These are phyloP conservation scores for Lantana camara DNA, from an alignment of 257 asterid species.

Conservation along the genomic window DNA sequence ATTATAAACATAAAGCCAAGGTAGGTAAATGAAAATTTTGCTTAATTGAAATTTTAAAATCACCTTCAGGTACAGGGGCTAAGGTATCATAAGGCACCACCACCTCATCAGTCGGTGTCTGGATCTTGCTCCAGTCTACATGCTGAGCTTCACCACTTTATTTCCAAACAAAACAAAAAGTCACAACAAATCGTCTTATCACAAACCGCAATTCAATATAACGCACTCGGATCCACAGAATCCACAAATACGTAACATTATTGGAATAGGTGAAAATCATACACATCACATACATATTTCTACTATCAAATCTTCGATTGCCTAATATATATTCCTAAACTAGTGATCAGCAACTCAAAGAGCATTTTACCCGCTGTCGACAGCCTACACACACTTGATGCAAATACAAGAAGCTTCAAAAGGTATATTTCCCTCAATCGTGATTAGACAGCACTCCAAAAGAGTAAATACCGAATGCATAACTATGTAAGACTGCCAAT, in stretches of 20 bases:
- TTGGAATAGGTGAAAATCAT: slow-evolving; percentile 5
- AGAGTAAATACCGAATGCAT: background rate
- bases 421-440: slow-evolving; percentile 6
- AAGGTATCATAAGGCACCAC: slow-evolving; percentile 88
- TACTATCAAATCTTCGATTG: background rate
- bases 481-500: slow-evolving; percentile 13
- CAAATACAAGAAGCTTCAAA: slow-evolving; percentile 3
- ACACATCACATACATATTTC: background rate
- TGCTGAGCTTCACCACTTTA: slow-evolving; percentile 64
- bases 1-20: background rate
- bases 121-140: slow-evolving; percentile 66
- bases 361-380: slow-evolving; percentile 12
- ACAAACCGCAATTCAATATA: background rate
- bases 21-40: background rate
- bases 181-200: slow-evolving; percentile 21
- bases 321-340: background rate
- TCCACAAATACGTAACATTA: background rate
- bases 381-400: slow-evolving; percentile 19
- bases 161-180: slow-evolving; percentile 23
- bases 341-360: slow-evolving; percentile 7
- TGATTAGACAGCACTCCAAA: slow-evolving; percentile 2
- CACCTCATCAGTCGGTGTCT: slow-evolving; percentile 68
- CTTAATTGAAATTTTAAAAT: background rate
- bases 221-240: background rate
- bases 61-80: slow-evolving; percentile 84